phyloP scores from a whole-genome alignment of 164 flowering plant genomes.

The Litsea cubeba region DNA sequence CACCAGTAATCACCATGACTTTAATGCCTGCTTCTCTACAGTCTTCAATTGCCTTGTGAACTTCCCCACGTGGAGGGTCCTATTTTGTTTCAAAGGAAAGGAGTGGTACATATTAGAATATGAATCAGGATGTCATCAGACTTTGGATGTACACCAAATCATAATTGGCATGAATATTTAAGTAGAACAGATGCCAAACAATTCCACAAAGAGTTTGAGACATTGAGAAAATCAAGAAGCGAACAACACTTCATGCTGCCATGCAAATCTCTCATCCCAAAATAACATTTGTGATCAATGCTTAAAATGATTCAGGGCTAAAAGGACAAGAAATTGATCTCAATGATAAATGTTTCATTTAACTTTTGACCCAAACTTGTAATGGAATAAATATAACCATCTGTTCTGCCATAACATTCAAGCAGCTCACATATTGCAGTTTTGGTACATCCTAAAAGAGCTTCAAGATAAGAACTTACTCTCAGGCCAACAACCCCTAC shows the following conservation, averaged over 20 bases:
- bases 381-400: not conserved
- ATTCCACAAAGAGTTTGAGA: not conserved
- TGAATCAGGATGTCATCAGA: too few species aligned
- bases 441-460: not conserved
- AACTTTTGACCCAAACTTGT: not conserved
- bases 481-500: slow-evolving; percentile 88
- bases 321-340: not conserved
- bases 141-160: not conserved
- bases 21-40: slow-evolving; percentile 81
- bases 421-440: not conserved
- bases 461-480: slow-evolving; percentile 36
- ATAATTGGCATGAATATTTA: not conserved
- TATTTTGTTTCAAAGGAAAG: slow-evolving; percentile 18
- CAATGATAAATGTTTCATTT: not conserved
- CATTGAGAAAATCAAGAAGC: too few species aligned
- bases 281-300: not conserved
- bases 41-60: slow-evolving; percentile 65
- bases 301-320: not conserved
- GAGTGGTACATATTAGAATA: not conserved
- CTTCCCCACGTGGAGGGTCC: slow-evolving; percentile 95
- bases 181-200: not conserved
- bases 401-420: not conserved
- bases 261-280: not conserved
- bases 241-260: not conserved
- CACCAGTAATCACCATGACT: slow-evolving; percentile 94